Evolutionary conservation across 139 green algal species (phyloP).

Genomic region (Chlamydomonas incerta): DNA sequence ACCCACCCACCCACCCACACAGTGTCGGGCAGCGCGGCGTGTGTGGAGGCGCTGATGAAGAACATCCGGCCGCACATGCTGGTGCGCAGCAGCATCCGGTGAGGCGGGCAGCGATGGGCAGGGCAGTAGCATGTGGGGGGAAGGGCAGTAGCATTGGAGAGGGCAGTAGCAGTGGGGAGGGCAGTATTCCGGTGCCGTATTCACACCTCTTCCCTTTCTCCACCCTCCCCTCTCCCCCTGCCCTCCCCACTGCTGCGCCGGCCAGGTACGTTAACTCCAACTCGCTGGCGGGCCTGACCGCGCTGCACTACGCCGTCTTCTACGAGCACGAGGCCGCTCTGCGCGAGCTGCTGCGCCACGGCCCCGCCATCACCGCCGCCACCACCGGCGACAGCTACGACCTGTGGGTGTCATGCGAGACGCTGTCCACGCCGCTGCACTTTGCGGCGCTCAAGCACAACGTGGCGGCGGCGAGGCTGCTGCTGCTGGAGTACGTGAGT

Average conservation of each 20-base stretch:
- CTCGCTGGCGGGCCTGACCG: slow-evolving; percentile 2
- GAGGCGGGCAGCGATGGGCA: too few species aligned
- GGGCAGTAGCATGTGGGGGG: too few species aligned
- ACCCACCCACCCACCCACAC: not conserved
- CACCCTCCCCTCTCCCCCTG: not conserved
- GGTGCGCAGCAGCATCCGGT: not conserved
- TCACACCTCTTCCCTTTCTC: not conserved
- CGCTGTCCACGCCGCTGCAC: slow-evolving; percentile 24
- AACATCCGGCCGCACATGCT: not conserved
- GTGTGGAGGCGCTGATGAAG: slow-evolving; percentile 7
- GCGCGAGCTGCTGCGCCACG: not conserved
- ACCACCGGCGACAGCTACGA: slow-evolving; percentile 20
- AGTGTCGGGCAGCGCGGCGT: not conserved
- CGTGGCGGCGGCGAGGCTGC: not conserved
- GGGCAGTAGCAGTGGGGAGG: too few species aligned
- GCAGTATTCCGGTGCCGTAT: too few species aligned
- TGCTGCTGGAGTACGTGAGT: slow-evolving; percentile 29
- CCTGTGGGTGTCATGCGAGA: not conserved
- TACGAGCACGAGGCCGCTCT: not conserved
- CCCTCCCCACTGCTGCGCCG: not conserved
- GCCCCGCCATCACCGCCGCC: slow-evolving; percentile 25
- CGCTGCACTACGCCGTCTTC: slow-evolving; percentile 31
- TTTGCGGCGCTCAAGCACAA: slow-evolving; percentile 9
- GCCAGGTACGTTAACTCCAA: slow-evolving; percentile 16
- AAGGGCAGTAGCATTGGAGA: too few species aligned